A percentile compares a stretch with the other conserved stretches of the same genome.
Conservation (phyloP, 257 asterid genomes). For the Marsdenia floribunda region DNA sequence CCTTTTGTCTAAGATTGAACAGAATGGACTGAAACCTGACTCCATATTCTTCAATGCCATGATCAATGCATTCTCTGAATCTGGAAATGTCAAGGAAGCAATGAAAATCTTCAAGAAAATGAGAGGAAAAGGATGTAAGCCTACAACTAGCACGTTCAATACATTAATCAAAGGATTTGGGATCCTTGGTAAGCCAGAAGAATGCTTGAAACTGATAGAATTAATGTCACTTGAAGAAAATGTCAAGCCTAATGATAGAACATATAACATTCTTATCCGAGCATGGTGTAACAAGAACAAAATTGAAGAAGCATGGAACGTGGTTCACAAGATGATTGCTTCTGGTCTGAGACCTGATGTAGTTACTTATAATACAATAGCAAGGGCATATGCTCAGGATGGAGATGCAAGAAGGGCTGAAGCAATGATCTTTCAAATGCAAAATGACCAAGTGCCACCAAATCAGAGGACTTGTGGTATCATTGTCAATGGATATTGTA, state of each 20-base stretch:
- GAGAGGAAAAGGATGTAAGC: conserved; percentile 80
- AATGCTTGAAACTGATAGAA: conserved; percentile 64
- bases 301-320: conserved; percentile 63
- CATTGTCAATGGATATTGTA: conserved; percentile 75
- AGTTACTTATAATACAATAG: conserved; percentile 77
- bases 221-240: conserved; percentile 47
- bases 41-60: conserved; percentile 87
- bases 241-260: conserved; percentile 75
- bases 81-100: conserved; percentile 80
- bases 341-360: conserved; percentile 70
- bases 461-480: conserved; percentile 83
- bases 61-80: conserved; percentile 93
- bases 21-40: conserved; percentile 75
- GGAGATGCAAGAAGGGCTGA: conserved; percentile 72
- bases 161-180: conserved; percentile 87
- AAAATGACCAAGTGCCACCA: conserved; percentile 49
- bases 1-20: conserved; percentile 63
- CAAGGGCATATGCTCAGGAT: conserved; percentile 66
- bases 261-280: conserved; percentile 74
- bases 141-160: conserved; percentile 75
- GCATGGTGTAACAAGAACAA: conserved; percentile 80
- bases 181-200: conserved; percentile 77
- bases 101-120: conserved; percentile 61
- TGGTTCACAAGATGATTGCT: conserved; percentile 56
- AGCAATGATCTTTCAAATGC: conserved; percentile 64